Percentiles rank a stretch among this genome's conserved stretches.
These are phyloP conservation scores for Debaryomyces castellii DNA, from an alignment of 805 yeast species.

Conservation along the genomic window DNA sequence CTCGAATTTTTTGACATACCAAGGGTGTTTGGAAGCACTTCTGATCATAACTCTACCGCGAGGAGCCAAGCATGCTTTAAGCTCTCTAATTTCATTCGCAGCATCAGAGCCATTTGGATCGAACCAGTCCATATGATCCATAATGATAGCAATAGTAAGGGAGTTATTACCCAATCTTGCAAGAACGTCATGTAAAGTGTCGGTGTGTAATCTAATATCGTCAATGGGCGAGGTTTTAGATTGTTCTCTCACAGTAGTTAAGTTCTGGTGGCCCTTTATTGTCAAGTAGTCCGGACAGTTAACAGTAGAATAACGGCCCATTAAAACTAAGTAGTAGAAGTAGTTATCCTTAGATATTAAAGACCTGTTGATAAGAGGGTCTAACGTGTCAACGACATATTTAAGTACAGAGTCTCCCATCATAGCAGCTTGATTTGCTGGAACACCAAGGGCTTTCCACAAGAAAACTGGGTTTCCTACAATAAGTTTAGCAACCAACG, in stretches of 20 bases:
- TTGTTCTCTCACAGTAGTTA: conserved; percentile 33
- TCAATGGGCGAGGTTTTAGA: conserved; percentile 52
- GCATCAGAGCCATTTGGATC: conserved; percentile 66
- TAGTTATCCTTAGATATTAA: conserved; percentile 71
- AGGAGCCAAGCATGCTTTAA: conserved; percentile 58
- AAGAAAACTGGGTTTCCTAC: conserved; percentile 83
- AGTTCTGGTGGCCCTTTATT: conserved; percentile 51
- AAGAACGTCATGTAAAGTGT: conserved; percentile 72
- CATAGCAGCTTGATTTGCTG: conserved; percentile 78
- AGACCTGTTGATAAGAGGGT: conserved; percentile 66
- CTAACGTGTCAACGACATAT: conserved; percentile 75
- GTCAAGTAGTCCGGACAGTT: conserved; percentile 81
- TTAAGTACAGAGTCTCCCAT: conserved; percentile 71
- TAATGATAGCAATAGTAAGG: conserved; percentile 73
- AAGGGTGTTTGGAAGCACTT: conserved; percentile 70
- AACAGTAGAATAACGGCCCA: conserved; percentile 55
- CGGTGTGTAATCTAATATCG: conserved; percentile 76
- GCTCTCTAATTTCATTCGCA: conserved; percentile 60
- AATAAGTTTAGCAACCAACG: conserved; percentile 61
- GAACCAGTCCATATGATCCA: conserved; percentile 96
- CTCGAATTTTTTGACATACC: conserved; percentile 75
- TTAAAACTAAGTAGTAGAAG: conserved; percentile 69
- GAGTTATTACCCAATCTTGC: conserved; percentile 61
- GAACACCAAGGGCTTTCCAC: conserved; percentile 91
- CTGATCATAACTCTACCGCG: conserved; percentile 77